These are phyloP conservation scores for Lipomyces spencermartinsiae DNA, from an alignment of 805 yeast genomes.

Conservation along the genomic window DNA sequence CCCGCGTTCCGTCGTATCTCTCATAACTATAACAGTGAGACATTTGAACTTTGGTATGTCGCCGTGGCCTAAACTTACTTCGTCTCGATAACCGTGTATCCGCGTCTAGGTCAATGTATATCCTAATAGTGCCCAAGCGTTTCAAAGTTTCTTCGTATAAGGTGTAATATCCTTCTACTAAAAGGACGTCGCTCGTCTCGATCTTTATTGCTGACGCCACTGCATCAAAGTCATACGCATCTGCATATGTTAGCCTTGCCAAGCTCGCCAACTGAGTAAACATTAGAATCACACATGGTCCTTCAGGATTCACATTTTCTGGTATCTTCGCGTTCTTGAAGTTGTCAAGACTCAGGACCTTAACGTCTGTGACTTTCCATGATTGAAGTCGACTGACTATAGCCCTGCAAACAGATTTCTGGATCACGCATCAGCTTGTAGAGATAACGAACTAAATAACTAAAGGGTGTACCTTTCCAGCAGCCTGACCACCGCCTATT, in stretches of 20 bases:
- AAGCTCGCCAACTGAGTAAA: not conserved
- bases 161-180: constrained; percentile 83
- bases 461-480: constrained; percentile 29
- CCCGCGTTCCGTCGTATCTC: constrained; percentile 28
- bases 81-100: constrained; percentile 82
- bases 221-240: constrained; percentile 22
- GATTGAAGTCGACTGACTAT: constrained; percentile 20
- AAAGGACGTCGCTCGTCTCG: constrained; percentile 44
- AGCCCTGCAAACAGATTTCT: constrained; percentile 32
- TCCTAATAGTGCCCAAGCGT: constrained; percentile 64
- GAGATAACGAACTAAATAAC: not conserved
- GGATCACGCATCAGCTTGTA: not conserved
- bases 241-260: constrained; percentile 8
- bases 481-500: constrained; percentile 35
- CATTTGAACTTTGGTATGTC: not conserved
- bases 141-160: constrained; percentile 68
- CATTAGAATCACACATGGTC: constrained; percentile 25
- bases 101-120: constrained; percentile 83
- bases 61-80: constrained; percentile 51
- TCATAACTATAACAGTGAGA: constrained; percentile 13
- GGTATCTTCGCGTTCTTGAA: constrained; percentile 6
- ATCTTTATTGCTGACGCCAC: constrained; percentile 16
- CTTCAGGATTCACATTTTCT: constrained; percentile 21
- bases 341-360: constrained; percentile 16
- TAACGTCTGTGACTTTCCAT: constrained; percentile 27